Evolutionary conservation across 495 filamentous ascomycete species (phyloP), one percentile per base, ranked within the genome.

Genomic region (Tuber umbilicatum): DNA sequence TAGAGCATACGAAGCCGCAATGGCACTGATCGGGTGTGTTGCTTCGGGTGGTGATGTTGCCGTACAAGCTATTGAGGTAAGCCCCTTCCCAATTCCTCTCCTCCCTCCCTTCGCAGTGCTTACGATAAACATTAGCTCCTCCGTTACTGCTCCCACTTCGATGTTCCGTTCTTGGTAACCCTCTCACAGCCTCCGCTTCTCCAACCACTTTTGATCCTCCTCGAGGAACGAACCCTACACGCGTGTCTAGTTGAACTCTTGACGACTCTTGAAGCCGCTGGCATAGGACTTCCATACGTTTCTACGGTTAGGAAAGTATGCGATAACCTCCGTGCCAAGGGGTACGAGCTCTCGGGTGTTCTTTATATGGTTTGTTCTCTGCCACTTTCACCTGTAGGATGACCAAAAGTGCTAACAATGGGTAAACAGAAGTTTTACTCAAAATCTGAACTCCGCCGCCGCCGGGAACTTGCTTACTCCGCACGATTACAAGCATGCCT

Each of bases 31-130:
- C 27, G 55, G 27, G 55, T 35, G 27, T 35, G 27, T 64, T 5
- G 10, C 55, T 64, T 64, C 55, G 12, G 55, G 55, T 27, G 55
- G n/a, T 64, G 55, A 64, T 64, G 55, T 64, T 64, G 55, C 55
- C 55, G 27, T 64, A 31, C 55, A 64, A 35, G 55, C 55, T 35
- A 12, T 64, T 17, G 55, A 64, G 27, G 55, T 35, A 35, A 55
- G 47, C 35, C 55, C n/a, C n/a, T 27, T n/a, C n/a, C 27, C 55
- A 17, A 64, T 31, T 64, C n/a, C 55, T 35, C 55, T 27, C 2
- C 55, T 35, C 3, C 27, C 17, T 64, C 55, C 55, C 27, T 64
- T 35, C 47, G 27, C 27, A 5, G 27, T 17, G n/a, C 55, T 64
- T 64, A 64, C 14, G 27, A 17, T 3, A 64, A 35, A 35, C 27